Percentiles rank a stretch among this genome's conserved stretches.
phyloP scores from a whole-genome alignment of 2,329 filamentous ascomycete species.

The Diaporthe amygdali region DNA sequence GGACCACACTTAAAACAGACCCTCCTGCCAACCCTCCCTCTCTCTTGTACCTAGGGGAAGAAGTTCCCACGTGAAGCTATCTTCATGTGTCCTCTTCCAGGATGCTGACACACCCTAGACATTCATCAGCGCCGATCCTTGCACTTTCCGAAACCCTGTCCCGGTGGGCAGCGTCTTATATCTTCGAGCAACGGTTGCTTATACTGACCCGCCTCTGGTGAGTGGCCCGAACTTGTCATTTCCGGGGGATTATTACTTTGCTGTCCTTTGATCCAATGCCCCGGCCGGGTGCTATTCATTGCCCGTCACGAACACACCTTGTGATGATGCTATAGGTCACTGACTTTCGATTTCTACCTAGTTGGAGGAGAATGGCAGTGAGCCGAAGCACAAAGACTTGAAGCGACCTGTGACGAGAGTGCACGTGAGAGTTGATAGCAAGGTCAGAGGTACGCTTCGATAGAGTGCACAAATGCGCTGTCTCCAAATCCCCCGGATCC shows the following conservation, averaged over 20 bases:
- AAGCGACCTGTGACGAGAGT: conserved; percentile 51
- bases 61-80: no score
- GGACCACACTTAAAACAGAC: background rate
- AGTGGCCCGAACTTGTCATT: background rate
- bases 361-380: conserved; percentile 54
- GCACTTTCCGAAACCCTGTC: conserved; percentile 76
- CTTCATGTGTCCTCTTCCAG: background rate
- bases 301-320: background rate
- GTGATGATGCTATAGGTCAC: background rate
- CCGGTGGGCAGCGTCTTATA: conserved; percentile 78
- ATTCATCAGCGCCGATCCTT: conserved; percentile 75
- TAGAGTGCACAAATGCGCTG: background rate
- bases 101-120: conserved; percentile 39
- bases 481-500: no score
- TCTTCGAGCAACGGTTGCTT: conserved; percentile 73
- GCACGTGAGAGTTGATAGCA: conserved; percentile 74
- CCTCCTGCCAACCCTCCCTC: background rate
- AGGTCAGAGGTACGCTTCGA: conserved; percentile 53
- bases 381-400: conserved; percentile 33
- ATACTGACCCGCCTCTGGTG: conserved; percentile 64
- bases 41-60: no score
- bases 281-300: background rate
- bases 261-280: background rate
- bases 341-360: background rate
- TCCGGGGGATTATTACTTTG: background rate